A percentile compares a stretch with the other conserved stretches of the same genome.
These are phyloP conservation scores for Aspergillus transmontanensis DNA, from an alignment of 2,329 filamentous ascomycete genomes.

Conservation along the genomic window DNA sequence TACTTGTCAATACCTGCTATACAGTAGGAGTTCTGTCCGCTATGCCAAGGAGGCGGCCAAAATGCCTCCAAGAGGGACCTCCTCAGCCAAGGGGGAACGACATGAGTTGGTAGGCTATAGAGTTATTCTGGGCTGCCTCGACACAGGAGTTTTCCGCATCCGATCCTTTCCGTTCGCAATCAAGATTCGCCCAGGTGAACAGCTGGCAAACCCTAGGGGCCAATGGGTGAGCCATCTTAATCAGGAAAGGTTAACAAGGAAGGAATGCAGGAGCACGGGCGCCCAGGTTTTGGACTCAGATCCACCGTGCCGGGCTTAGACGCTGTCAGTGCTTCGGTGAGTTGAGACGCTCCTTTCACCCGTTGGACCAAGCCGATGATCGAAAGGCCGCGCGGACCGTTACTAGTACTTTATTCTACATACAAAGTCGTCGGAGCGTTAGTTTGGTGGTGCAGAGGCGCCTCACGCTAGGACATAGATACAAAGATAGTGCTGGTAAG, in stretches of 20 bases:
- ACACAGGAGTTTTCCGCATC: not conserved
- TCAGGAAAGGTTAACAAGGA: not conserved
- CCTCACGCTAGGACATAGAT: not conserved
- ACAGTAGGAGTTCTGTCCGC: not conserved
- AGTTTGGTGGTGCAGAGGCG: not conserved
- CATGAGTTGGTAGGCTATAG: not conserved
- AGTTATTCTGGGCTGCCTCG: not conserved
- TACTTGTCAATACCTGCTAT: not conserved
- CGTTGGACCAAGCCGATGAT: not conserved
- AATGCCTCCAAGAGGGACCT: not conserved
- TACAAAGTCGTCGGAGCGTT: not conserved
- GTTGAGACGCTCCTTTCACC: not conserved
- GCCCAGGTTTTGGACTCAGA: not conserved
- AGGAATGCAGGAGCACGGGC: constrained; percentile 7
- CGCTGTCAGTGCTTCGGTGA: not conserved
- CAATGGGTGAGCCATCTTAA: constrained; percentile 2
- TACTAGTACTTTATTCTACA: not conserved
- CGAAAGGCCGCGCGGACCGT: not conserved
- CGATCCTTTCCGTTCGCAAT: not conserved
- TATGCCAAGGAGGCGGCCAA: not conserved
- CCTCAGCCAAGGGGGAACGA: not conserved
- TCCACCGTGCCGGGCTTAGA: not conserved
- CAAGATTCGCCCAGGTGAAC: not conserved
- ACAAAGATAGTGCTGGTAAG: not conserved
- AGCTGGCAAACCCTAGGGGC: not conserved